These are phyloP conservation scores for Striga asiatica DNA, from an alignment of 257 asterid species.

Conservation along the genomic window DNA sequence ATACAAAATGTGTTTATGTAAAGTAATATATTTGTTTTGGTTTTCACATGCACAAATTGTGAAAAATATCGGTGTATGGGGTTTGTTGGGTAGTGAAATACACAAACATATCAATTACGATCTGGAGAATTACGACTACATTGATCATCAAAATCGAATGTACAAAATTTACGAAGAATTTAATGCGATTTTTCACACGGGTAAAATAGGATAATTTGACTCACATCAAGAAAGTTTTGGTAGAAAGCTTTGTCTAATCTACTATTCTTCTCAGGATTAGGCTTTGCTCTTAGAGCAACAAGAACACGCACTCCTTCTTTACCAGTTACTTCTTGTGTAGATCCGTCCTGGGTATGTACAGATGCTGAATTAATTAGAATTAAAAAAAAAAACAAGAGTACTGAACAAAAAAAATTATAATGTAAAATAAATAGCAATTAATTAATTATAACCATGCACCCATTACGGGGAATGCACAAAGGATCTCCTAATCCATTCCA, in stretches of 20 bases:
- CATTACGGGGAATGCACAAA: conserved; percentile 42
- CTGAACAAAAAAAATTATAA: background rate
- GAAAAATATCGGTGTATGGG: too few relatives aligned
- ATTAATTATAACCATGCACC: conserved; percentile 51
- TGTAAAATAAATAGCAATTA: background rate
- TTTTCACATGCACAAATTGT: too few relatives aligned
- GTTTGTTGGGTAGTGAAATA: too few relatives aligned
- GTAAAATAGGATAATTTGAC: too few relatives aligned
- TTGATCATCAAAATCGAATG: too few relatives aligned
- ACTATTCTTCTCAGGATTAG: conserved; percentile 33
- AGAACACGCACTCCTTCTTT: conserved; percentile 50
- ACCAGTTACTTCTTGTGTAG: conserved; percentile 38
- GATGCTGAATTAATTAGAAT: too few relatives aligned
- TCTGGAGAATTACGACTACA: too few relatives aligned
- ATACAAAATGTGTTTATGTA: too few relatives aligned
- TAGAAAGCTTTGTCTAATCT: conserved; percentile 40
- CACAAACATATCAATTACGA: too few relatives aligned
- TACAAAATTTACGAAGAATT: too few relatives aligned
- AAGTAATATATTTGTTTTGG: too few relatives aligned
- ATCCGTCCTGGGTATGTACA: conserved; percentile 48
- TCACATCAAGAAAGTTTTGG: conserved; percentile 57
- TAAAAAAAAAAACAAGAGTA: background rate
- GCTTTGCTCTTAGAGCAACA: conserved; percentile 76
- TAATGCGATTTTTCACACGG: too few relatives aligned
- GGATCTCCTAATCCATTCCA: conserved; percentile 61